A percentile compares a stretch with the other conserved stretches of the same genome.
phyloP scores from a whole-genome alignment of 2,329 filamentous ascomycete species.

The Chaetomiaceae sp. region DNA sequence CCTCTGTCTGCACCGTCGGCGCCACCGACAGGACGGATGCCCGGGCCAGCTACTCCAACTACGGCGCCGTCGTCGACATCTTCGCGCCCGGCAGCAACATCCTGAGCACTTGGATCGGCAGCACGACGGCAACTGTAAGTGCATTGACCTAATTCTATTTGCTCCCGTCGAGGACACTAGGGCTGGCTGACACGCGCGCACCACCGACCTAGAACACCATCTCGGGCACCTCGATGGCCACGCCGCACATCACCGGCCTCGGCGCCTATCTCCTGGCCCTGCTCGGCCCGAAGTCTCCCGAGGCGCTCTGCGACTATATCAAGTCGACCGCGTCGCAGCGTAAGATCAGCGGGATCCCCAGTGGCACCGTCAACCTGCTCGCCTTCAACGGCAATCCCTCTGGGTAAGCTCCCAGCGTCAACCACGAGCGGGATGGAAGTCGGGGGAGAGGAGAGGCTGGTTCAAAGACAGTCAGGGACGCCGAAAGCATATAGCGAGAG shows the following conservation, averaged over 20 bases:
- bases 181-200: too few relatives aligned
- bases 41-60: slow-evolving; percentile 47
- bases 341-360: slow-evolving; percentile 36
- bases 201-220: slow-evolving; percentile 39
- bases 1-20: slow-evolving; percentile 47
- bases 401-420: slow-evolving; percentile 17
- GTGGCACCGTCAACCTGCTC: slow-evolving; percentile 45
- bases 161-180: neutral
- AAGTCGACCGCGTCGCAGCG: slow-evolving; percentile 35
- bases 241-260: slow-evolving; percentile 32
- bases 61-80: slow-evolving; percentile 43
- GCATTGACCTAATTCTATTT: neutral
- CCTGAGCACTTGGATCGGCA: slow-evolving; percentile 42
- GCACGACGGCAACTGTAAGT: slow-evolving; percentile 29
- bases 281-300: slow-evolving; percentile 35
- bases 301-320: slow-evolving; percentile 43
- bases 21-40: slow-evolving; percentile 37
- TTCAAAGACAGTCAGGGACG: too few relatives aligned
- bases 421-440: too few relatives aligned
- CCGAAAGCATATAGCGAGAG: too few relatives aligned
- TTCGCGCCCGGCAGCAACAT: slow-evolving; percentile 45
- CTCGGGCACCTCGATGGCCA: slow-evolving; percentile 41
- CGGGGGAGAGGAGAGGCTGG: too few relatives aligned
- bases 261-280: slow-evolving; percentile 39
- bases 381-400: slow-evolving; percentile 48